These are phyloP conservation scores for Tritrichomonas foetus DNA, from an alignment of 208 protist species.

Conservation along the genomic window DNA sequence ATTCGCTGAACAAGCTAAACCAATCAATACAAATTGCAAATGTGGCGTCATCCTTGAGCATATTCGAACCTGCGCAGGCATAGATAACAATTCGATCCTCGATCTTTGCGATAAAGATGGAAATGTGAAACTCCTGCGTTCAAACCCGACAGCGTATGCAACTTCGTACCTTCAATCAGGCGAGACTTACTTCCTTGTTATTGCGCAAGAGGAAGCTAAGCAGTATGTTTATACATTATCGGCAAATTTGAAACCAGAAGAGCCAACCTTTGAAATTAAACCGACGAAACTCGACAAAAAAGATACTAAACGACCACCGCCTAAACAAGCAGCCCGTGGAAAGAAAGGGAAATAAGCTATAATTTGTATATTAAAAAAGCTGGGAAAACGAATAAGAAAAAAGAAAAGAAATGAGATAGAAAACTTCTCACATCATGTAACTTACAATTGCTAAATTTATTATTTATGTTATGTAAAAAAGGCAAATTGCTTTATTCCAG, in stretches of 20 bases:
- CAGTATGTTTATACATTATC: background rate
- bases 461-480: too few relatives aligned
- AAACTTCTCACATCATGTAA: too few relatives aligned
- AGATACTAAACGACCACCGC: background rate
- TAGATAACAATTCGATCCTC: background rate
- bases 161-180: background rate
- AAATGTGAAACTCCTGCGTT: background rate
- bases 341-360: background rate
- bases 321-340: background rate
- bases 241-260: constrained; percentile 1
- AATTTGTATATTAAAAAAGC: too few relatives aligned
- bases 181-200: constrained; percentile 19
- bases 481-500: too few relatives aligned
- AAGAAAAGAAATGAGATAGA: too few relatives aligned
- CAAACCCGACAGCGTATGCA: background rate
- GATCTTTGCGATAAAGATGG: constrained; percentile 41
- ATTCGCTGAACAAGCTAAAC: background rate
- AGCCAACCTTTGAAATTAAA: background rate
- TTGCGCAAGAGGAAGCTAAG: background rate
- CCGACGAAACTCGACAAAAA: constrained; percentile 20
- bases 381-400: too few relatives aligned
- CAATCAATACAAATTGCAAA: constrained; percentile 36
- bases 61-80: background rate
- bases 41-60: background rate
- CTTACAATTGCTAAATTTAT: too few relatives aligned